phyloP scores from a whole-genome alignment of 2,329 filamentous ascomycete species.

The Dothideomycetidae sp. region DNA sequence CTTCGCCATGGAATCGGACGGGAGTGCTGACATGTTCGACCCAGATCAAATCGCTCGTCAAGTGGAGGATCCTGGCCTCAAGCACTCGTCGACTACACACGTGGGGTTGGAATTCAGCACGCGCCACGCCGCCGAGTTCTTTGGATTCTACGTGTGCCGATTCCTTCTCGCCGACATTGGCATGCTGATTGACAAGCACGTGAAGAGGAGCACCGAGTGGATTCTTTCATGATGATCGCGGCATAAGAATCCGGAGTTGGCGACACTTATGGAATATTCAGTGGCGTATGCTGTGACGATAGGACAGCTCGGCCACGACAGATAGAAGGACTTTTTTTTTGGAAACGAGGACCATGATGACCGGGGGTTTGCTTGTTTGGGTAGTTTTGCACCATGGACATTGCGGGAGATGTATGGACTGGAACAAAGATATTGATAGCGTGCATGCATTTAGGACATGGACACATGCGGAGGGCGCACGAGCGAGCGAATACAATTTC shows the following conservation, averaged over 20 bases:
- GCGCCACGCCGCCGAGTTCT: constrained; percentile 90
- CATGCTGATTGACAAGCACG: constrained; percentile 83
- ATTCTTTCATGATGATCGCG: constrained; percentile 42
- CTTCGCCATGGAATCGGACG: constrained; percentile 1
- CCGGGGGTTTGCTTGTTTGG: too few relatives aligned
- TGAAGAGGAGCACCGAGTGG: constrained; percentile 95
- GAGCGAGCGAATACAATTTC: too few relatives aligned
- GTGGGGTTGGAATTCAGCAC: constrained; percentile 89
- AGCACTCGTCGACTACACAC: constrained; percentile 83
- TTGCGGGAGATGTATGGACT: too few relatives aligned
- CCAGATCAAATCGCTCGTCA: constrained; percentile 89
- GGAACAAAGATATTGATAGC: too few relatives aligned
- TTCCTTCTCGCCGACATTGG: constrained; percentile 82
- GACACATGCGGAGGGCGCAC: too few relatives aligned
- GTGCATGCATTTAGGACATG: too few relatives aligned
- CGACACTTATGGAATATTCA: too few relatives aligned
- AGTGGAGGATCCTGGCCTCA: constrained; percentile 85
- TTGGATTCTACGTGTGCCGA: constrained; percentile 88
- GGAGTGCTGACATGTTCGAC: neutral
- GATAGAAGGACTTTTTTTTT: too few relatives aligned
- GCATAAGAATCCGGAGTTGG: too few relatives aligned
- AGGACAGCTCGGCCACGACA: too few relatives aligned
- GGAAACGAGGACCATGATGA: neutral
- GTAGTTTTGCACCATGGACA: too few relatives aligned
- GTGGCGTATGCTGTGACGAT: too few relatives aligned